Conservation (phyloP, 306 rosid genomes). For the Hylodesmum podocarpum region DNA sequence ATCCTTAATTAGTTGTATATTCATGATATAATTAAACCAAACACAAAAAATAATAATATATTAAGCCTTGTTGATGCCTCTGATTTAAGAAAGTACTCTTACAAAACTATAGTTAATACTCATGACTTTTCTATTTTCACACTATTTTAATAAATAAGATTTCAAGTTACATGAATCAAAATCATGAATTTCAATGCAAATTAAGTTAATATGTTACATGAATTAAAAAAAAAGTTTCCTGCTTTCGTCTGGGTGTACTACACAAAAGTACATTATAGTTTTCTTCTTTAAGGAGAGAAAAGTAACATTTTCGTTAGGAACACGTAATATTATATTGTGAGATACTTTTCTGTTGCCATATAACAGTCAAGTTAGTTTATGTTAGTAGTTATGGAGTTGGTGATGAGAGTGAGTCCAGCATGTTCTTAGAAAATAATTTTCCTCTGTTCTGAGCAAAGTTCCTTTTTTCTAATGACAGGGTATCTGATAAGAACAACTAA, state of each 20-base stretch:
- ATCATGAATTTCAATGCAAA: neutral
- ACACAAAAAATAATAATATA: no score
- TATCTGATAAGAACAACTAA: no score
- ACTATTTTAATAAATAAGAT: neutral
- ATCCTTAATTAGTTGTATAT: neutral
- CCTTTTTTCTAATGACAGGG: neutral
- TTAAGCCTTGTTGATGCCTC: no score
- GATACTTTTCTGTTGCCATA: constrained; percentile 33
- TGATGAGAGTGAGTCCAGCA: constrained; percentile 25
- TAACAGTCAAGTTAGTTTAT: constrained; percentile 48
- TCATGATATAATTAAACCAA: neutral
- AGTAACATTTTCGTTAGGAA: neutral
- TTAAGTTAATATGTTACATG: no score
- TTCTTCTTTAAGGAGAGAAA: no score
- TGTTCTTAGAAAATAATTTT: neutral
- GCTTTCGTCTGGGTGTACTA: neutral
- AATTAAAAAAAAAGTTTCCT: neutral
- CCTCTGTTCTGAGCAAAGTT: neutral
- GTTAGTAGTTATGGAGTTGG: constrained; percentile 29
- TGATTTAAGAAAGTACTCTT: neutral
- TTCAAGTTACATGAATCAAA: neutral
- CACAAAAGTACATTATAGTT: neutral
- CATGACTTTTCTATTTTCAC: neutral
- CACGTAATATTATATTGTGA: neutral
- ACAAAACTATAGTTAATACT: neutral